Base-by-base conservation (phyloP, 805 yeast species). In the Kluyveromyces siamensis region DNA sequence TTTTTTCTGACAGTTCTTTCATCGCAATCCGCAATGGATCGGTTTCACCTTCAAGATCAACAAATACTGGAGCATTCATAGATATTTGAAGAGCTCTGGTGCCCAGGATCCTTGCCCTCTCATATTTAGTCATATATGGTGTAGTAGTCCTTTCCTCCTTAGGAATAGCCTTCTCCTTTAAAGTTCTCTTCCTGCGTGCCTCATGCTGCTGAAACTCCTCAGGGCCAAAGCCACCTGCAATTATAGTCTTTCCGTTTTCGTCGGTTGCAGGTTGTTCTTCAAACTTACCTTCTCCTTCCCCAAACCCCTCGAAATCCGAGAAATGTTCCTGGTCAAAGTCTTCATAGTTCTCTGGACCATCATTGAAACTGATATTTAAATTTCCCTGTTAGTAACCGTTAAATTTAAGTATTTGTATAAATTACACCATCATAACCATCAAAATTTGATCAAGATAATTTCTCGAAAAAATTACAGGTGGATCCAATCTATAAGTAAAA, bases 101-200 rank as follows among this genome's bases (percentile, higher is more conserved):
- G 27, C 99, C 99, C 61, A 93, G 77, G 52, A 93, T 88, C 72
- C 99, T 81, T 8, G 99, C 99, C 59, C 97, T 80, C 74, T 93
- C 99, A 67, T 93, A 93, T 65, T 95, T 93, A 50, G 99, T 93
- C 98, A 93, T 90, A 67, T 91, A 93, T 47, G 99, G 99, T 6
- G 99, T 93, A 13, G 99, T 93, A 27, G 89, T 77, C 68, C 99
- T 80, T 55, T 86, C 73, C 19, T 87, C 96, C 58, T 79, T 87
- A 49, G 96, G 86, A 51, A 93, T 88, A 17, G 97, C 95, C 60
- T 87, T 79, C 57, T 85, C 93, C 57, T 76, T 82, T 53, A 79
- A 73, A 8, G 91, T 77, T 63, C 84, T 85, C 54, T 75, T 80
- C 60, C 76, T 77, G 53, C 60, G 54, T 27, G 61, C 64, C 39